Base-by-base conservation (phyloP, 164 flowering plant genomes). In the Aristolochia contorta region DNA sequence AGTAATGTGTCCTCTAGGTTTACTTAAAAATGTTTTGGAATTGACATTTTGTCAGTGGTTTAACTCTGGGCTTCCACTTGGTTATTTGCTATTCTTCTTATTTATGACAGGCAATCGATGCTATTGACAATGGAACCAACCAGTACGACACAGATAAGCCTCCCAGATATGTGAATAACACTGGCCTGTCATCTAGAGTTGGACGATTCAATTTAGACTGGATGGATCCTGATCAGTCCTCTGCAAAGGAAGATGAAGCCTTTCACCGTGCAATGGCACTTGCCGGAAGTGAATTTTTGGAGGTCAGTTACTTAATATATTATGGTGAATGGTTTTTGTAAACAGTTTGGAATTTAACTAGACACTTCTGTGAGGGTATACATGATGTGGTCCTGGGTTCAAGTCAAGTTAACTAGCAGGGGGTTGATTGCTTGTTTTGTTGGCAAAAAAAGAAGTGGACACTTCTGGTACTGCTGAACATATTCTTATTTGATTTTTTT, bases 81-180 rank as follows among this genome's bases (percentile, higher is more conserved):
- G 1, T 49, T 0, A 2, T 49, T 18, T 18, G 53, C 12, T 16
- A 15, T 14, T 22, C 21, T 45, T 45, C 6, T 22, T 41, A 37
- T 32, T 58, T 56, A 47, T 60, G 16, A 67, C 78, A 88, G 99
- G 97, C 96, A 72, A 77, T 88, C 70, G 97, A 90, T 81, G 96
- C 96, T 22, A 72, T 82, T 65, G 99, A 90, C 76, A 90, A 93
- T 81, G 99, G 97, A 33, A 77, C 90, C 20, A 85, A 82, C 73
- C 89, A 75, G 64, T 93, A 75, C 66, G 95, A 85, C 62, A 82
- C 89, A 13, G 93, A 90, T 64, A 74, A 75, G 65, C 89, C 93
- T 18, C 84, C 93, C 51, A 84, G 78, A 76, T 93, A 88, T 77
- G 95, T 88, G 58, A 87, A 80, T 25, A 65, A 65, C 65, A 90